Evolutionary conservation across 2,329 filamentous ascomycete genomes (phyloP), one percentile per base, ranked within the genome.

Genomic region (Orbilia blumenaviensis): DNA sequence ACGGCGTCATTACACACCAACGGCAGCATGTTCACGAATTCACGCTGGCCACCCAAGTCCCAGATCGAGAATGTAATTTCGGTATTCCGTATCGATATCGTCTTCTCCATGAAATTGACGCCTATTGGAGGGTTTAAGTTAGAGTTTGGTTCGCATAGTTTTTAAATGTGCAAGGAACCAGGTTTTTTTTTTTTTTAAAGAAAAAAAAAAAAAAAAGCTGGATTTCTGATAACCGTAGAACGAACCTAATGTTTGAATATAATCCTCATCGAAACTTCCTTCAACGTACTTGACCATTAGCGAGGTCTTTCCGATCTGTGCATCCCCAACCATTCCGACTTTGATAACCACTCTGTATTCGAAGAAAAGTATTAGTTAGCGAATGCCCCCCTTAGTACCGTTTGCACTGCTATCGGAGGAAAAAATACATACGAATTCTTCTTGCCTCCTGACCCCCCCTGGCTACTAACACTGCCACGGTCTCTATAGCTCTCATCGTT

Each of bases 71-170:
- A 99, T 46, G 95, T 99, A 83, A 99, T 99, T 84, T 99, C 95
- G 14, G 95, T 99, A 84, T 99, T 99, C 78, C 95, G 92, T 84
- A 99, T 99, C 78, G 93, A 96, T 82, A 99, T 99, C 36, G 95
- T 99, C 87, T 99, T 99, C 84, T 99, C 95, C 95, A 99, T 99
- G 84, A 99, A 99, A 84, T 99, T 99, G 84, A 99, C 95, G 79
- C 95, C 89, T 91, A 80, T n/a, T 52, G 10, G n/a, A 81, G 27
- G 62, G 32, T 54, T 50, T 16, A 5, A 23, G 14, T 21, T 50
- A 50, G 10, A 18, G 60, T 66, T 66, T 66, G 23, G 2, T 46
- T 54, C 29, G 48, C 48, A 29, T 56, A 27, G 25, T 16, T 25
- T 54, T 34, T 14, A 38, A 38, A 56, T 21, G 52, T 56, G 52